These are phyloP conservation scores for Tilletia walkeri DNA, from an alignment of 1,284 basidiomycete species.

Conservation along the genomic window DNA sequence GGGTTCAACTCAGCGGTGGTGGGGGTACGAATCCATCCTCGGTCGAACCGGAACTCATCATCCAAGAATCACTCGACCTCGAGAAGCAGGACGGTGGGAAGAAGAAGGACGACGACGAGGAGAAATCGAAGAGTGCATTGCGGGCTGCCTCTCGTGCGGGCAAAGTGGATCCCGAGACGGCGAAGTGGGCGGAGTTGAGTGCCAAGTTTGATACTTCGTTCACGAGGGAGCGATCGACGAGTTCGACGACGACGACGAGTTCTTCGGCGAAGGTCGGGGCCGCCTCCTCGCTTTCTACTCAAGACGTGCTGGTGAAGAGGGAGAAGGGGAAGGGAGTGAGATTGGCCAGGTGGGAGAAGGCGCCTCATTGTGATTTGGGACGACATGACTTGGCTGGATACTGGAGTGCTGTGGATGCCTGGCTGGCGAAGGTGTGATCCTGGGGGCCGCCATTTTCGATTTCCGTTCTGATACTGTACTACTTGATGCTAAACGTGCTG, in stretches of 20 bases:
- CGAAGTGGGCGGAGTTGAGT: constrained; percentile 10
- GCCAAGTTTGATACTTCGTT: constrained; percentile 14
- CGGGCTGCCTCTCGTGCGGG: neutral
- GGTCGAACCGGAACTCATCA: neutral
- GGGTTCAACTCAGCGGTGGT: neutral
- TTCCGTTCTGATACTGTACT: neutral
- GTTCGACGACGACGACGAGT: neutral
- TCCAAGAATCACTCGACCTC: constrained; percentile 3
- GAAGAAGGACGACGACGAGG: constrained; percentile 25
- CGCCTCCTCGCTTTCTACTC: neutral
- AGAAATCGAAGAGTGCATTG: neutral
- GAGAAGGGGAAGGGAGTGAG: constrained; percentile 23
- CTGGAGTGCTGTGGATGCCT: constrained; percentile 27
- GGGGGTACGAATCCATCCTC: too few species aligned
- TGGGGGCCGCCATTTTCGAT: too few species aligned
- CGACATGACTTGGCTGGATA: constrained; percentile 41
- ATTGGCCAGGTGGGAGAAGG: constrained; percentile 38
- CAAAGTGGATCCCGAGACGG: neutral
- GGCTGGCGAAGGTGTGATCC: neutral
- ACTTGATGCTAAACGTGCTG: neutral
- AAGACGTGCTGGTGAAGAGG: neutral
- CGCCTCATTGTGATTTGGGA: constrained; percentile 42
- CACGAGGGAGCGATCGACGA: too few species aligned
- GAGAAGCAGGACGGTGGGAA: constrained; percentile 15
- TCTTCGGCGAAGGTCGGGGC: neutral